These are phyloP conservation scores for Brassica hybrid DNA, from an alignment of 441 rosid species.

Conservation along the genomic window DNA sequence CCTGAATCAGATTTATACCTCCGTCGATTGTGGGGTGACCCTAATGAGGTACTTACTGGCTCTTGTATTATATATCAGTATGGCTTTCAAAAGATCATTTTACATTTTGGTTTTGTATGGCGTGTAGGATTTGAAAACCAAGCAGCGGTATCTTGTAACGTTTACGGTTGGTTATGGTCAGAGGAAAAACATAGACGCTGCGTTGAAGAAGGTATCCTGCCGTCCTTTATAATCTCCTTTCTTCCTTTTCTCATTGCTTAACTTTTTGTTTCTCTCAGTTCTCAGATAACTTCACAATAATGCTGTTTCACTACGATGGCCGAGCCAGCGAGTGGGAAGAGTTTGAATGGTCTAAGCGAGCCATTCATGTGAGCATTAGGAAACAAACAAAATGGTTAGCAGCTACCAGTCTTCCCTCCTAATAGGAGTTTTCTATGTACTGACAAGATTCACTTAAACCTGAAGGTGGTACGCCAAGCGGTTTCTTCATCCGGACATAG, in stretches of 20 bases:
- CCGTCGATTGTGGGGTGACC: constrained; percentile 89
- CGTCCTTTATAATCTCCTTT: not conserved
- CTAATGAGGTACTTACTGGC: constrained; percentile 58
- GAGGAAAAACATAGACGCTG: constrained; percentile 76
- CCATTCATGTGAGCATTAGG: constrained; percentile 74
- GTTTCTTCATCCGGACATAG: constrained; percentile 87
- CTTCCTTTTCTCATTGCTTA: constrained; percentile 2
- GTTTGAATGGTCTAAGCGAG: constrained; percentile 86
- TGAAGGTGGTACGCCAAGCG: constrained; percentile 95
- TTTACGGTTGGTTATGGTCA: constrained; percentile 88
- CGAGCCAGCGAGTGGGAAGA: constrained; percentile 79
- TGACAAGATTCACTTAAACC: too few species aligned
- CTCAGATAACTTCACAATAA: constrained; percentile 81
- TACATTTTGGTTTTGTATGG: constrained; percentile 21
- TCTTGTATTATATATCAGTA: too few species aligned
- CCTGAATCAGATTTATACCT: constrained; percentile 83
- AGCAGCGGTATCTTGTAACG: constrained; percentile 79
- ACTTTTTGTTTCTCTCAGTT: constrained; percentile 53
- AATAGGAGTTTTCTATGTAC: too few species aligned
- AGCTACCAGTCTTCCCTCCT: not conserved
- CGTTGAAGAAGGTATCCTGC: constrained; percentile 68
- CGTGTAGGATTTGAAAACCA: constrained; percentile 70
- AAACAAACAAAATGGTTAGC: constrained; percentile 92
- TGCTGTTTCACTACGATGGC: constrained; percentile 91
- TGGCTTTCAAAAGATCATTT: constrained; percentile 17